Evolutionary conservation across 2,329 filamentous ascomycete genomes (phyloP).

Genomic region (Canariomyces notabilis): DNA sequence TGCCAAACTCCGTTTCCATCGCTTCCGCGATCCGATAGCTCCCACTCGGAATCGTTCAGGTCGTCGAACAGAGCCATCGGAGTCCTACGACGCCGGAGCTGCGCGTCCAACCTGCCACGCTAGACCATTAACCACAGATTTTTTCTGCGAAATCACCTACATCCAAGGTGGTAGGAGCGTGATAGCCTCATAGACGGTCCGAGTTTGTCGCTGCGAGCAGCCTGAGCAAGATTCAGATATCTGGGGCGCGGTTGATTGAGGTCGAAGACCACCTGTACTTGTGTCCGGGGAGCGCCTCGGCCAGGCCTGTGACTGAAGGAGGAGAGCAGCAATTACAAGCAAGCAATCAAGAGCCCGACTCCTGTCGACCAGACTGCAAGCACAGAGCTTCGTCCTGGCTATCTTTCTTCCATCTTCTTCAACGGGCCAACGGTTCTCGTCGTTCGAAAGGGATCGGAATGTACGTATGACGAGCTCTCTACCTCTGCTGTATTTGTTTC

Average conservation of each 20-base stretch:
- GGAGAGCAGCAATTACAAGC: conserved; percentile 6
- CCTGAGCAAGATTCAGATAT: background rate
- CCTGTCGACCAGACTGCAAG: conserved; percentile 42
- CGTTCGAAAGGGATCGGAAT: conserved; percentile 35
- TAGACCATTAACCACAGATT: background rate
- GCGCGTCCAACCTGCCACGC: background rate
- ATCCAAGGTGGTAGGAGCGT: background rate
- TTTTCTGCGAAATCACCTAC: background rate
- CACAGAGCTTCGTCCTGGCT: conserved; percentile 60
- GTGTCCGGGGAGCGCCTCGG: no score
- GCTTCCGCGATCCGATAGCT: background rate
- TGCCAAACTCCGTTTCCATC: background rate
- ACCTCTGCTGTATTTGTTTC: conserved; percentile 35
- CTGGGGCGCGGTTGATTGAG: background rate
- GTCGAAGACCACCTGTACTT: background rate
- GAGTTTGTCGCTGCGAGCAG: background rate
- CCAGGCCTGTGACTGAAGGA: background rate
- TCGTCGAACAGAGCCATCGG: conserved; percentile 1
- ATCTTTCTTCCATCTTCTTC: conserved; percentile 32
- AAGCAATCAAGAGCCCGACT: conserved; percentile 28
- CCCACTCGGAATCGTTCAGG: background rate
- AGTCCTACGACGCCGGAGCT: background rate
- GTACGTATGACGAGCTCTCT: conserved; percentile 50
- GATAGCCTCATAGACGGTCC: background rate
- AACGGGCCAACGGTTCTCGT: conserved; percentile 22